These are phyloP conservation scores for Geotrichum klebahnii DNA, from an alignment of 1,139 yeast genomes.

Conservation along the genomic window DNA sequence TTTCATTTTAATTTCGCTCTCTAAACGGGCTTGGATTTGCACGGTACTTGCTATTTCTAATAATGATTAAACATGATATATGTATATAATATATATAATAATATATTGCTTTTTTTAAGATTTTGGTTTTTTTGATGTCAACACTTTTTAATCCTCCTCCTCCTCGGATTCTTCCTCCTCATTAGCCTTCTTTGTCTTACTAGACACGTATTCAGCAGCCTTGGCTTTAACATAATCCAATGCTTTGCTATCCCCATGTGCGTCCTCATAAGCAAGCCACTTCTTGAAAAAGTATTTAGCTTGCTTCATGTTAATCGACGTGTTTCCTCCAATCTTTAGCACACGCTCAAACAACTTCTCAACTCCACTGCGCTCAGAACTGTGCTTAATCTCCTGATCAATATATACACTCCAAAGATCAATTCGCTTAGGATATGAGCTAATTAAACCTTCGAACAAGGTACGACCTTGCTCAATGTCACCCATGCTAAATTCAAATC, in stretches of 20 bases:
- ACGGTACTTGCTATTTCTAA: no score
- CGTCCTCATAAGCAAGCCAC: constrained; percentile 80
- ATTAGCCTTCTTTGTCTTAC: constrained; percentile 1
- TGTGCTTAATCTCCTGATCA: constrained; percentile 79
- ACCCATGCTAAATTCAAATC: constrained; percentile 78
- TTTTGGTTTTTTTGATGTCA: background rate
- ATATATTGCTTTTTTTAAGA: background rate
- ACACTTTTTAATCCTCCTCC: constrained; percentile 1
- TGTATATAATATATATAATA: background rate
- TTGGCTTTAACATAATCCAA: constrained; percentile 84
- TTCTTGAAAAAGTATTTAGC: constrained; percentile 93
- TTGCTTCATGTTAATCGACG: constrained; percentile 58
- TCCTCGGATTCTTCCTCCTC: constrained; percentile 3
- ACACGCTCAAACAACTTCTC: constrained; percentile 83
- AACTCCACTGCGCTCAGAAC: constrained; percentile 54
- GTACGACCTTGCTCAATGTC: constrained; percentile 94
- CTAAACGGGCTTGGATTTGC: no score
- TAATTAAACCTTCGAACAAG: constrained; percentile 82
- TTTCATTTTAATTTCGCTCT: no score
- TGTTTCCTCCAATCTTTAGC: constrained; percentile 27
- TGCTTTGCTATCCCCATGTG: constrained; percentile 61
- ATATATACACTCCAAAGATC: constrained; percentile 94
- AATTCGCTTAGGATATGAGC: constrained; percentile 86
- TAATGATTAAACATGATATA: no score
- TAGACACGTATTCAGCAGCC: constrained; percentile 72